A percentile compares a stretch with the other conserved stretches of the same genome.
Conservation (phyloP, 139 green algal genomes). For the Pleodorina starrii region DNA sequence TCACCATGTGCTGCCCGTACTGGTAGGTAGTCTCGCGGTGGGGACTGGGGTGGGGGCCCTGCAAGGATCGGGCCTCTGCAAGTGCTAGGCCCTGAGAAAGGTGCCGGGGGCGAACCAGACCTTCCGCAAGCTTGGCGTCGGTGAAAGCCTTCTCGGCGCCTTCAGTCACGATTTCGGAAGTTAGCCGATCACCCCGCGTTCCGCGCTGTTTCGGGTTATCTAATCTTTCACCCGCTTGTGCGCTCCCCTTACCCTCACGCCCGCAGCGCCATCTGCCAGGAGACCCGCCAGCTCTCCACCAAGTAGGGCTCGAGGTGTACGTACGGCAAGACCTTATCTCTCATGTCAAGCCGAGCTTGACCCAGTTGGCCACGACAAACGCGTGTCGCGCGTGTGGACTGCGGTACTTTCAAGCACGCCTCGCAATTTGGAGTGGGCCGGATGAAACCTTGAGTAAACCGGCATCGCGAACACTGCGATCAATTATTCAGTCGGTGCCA, state of each 20-base stretch:
- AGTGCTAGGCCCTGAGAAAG: too few relatives aligned
- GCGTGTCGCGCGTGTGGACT: not conserved
- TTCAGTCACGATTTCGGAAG: too few relatives aligned
- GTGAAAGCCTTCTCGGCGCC: too few relatives aligned
- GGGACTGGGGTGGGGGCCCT: too few relatives aligned
- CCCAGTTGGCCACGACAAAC: not conserved
- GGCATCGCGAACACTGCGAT: too few relatives aligned
- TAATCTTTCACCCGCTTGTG: not conserved
- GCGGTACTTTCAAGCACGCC: not conserved
- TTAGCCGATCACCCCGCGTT: too few relatives aligned
- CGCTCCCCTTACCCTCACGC: not conserved
- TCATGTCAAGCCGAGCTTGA: not conserved
- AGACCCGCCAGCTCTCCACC: not conserved
- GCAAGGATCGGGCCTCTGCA: too few relatives aligned
- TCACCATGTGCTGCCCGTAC: not conserved
- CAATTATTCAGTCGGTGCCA: too few relatives aligned
- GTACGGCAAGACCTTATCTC: not conserved
- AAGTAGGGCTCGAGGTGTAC: not conserved
- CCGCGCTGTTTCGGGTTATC: not conserved
- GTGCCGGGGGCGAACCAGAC: too few relatives aligned
- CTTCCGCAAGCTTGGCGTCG: too few relatives aligned
- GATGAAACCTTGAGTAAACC: too few relatives aligned
- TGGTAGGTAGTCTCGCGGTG: not conserved
- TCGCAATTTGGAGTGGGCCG: too few relatives aligned
- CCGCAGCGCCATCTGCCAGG: conserved; percentile 19